These are phyloP conservation scores for Tylopilus sp. DNA, from an alignment of 768 basidiomycete genomes.

Conservation along the genomic window DNA sequence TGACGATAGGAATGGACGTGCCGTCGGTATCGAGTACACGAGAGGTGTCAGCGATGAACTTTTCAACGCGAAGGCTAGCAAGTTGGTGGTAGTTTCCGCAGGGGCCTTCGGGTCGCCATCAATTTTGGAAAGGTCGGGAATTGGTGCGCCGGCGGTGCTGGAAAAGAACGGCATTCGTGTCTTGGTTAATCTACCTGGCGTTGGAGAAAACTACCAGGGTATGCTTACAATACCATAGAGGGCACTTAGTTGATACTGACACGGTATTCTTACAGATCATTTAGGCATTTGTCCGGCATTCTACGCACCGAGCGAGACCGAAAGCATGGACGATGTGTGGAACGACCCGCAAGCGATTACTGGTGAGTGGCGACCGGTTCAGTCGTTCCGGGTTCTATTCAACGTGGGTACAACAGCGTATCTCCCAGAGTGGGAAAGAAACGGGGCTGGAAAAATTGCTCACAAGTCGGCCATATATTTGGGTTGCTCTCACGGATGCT, in stretches of 20 bases:
- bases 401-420: constrained; percentile 18
- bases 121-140: constrained; percentile 9
- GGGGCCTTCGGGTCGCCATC: constrained; percentile 3
- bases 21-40: constrained; percentile 2
- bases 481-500: not conserved
- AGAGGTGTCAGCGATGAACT: not conserved
- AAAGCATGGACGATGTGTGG: too few species aligned
- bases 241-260: too few species aligned
- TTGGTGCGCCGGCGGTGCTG: not conserved
- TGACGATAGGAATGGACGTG: not conserved
- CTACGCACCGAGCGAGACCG: too few species aligned
- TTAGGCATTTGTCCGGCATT: too few species aligned
- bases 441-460: constrained; percentile 48
- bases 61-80: not conserved
- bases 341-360: too few species aligned
- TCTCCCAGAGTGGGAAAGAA: constrained; percentile 30
- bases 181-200: constrained; percentile 1
- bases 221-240: too few species aligned
- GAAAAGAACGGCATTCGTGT: not conserved
- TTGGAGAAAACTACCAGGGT: constrained; percentile 6
- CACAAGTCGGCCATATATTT: constrained; percentile 41
- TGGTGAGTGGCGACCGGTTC: too few species aligned
- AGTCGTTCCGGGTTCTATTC: constrained; percentile 1
- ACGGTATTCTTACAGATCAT: too few species aligned
- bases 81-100: constrained; percentile 1